Base-by-base conservation (phyloP, 768 basidiomycete genomes). In the Amanita pallidorosea region DNA sequence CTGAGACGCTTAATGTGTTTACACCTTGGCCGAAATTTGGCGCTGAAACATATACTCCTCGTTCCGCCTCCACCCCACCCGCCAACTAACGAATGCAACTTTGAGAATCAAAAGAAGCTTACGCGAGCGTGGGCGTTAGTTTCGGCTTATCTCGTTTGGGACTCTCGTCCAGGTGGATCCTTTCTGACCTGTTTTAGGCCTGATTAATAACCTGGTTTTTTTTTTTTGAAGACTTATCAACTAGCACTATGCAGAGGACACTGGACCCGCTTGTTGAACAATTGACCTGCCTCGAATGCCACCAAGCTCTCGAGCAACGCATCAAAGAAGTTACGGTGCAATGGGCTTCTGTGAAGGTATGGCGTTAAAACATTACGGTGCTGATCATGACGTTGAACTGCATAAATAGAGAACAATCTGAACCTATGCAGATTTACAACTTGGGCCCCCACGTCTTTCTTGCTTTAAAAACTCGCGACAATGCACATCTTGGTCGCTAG, bases 1-100 rank as follows among this genome's bases (percentile, higher is more conserved):
- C 60, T 75, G 49, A 68, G 66, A 37, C 64, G 69, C 35, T 62
- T 76, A 22, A 57, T 71, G 53, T 58, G 65, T 40, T 64, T 76
- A 7, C 70, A 72, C 43, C 51, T 65, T 23, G 58, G 57, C 22
- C 63, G 74, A 23, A 60, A 63, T 35, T 58, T 63, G 5, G 64
- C 67, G 9, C 63, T 74, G 42, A 71, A 67, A 45, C 34, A 42
- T 7, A 60, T 67, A 35, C 58, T 69, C 18, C 46, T 66, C 1
- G 53, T 52, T 13, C 64, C 65, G 7, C 67, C 66, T 0, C 55
- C 58, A 23, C 56, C 61, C 0, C 70, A 71, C 52, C 55, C 63
- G 0, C 58, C 62, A 0, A 63, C 60, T 2, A 44, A 48, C 7
- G 49, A 57, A 9, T 73, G 71, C 50, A 57, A 53, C 34, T 65